Evolutionary conservation across 805 yeast genomes (phyloP).

Genomic region (Saturnispora ahearnii): DNA sequence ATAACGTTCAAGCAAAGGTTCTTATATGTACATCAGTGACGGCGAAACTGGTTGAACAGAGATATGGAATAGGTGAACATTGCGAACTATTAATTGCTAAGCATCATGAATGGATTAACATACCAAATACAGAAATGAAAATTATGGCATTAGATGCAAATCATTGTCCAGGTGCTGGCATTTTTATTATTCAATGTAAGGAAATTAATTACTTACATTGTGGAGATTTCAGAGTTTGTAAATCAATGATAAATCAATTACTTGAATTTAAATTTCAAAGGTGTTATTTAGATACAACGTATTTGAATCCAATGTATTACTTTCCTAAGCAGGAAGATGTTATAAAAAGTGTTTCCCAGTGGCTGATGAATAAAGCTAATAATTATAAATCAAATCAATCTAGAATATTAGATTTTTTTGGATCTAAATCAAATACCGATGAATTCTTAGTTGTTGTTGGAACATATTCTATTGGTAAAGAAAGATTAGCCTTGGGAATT

Average conservation of each 20-base stretch:
- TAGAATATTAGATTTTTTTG: constrained; percentile 31
- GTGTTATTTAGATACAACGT: constrained; percentile 86
- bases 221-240: constrained; percentile 82
- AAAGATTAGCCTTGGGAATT: constrained; percentile 62
- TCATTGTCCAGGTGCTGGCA: constrained; percentile 94
- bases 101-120: constrained; percentile 28
- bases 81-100: constrained; percentile 32
- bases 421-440: constrained; percentile 9
- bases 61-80: constrained; percentile 34
- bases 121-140: constrained; percentile 34
- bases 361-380: constrained; percentile 29
- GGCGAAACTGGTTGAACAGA: constrained; percentile 41
- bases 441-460: constrained; percentile 58
- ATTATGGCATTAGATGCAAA: constrained; percentile 76
- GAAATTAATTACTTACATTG: constrained; percentile 56
- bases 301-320: constrained; percentile 60
- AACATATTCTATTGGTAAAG: constrained; percentile 89
- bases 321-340: constrained; percentile 75
- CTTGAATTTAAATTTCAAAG: constrained; percentile 36
- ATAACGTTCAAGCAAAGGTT: constrained; percentile 32
- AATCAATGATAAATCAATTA: constrained; percentile 37
- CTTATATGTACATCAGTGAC: constrained; percentile 73
- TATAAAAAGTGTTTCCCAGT: constrained; percentile 47
- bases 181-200: constrained; percentile 57
- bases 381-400: constrained; percentile 20